Base-by-base conservation (phyloP, 2,329 filamentous ascomycete species). In the Cladophialophora carrionii region DNA sequence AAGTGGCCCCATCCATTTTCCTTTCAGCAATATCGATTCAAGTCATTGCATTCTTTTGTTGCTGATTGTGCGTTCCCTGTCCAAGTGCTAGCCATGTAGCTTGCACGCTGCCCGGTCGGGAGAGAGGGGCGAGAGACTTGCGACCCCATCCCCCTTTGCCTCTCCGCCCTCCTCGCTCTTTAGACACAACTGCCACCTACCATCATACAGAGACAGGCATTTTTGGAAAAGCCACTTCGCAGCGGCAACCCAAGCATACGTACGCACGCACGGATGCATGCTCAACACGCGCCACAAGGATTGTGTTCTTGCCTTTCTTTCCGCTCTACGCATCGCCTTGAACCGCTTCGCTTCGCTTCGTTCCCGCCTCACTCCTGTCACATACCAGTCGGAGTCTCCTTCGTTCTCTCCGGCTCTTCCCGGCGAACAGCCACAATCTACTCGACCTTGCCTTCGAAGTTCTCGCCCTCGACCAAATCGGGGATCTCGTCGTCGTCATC, bases 371-470 rank as follows among this genome's bases (percentile, higher is more conserved):
- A 43, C 37, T 7, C 37, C 37, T 20, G 4, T n/a, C 14, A 43
- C 37, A 2, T 8, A 14, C 26, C 26, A 29, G 8, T 43, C 37
- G 7, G 5, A 43, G 37, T 9, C 37, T n/a, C 37, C 37, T 8
- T 7, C 24, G 22, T 22, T 14, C 29, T 22, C 34, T 22, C 20
- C 20, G 31, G 31, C 20, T 8, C 34, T 12, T 48, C 20, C 41
- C 32, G 24, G n/a, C n/a, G n/a, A n/a, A n/a, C n/a, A 10, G 48
- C 22, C 34, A 12, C 7, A 29, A 12, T 73, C 84, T 95, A 96
- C 85, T 96, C 92, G 80, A 95, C 92, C 83, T 97, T 97, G 82
- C 88, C 90, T 86, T 99, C 95, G 77, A 99, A 99, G 87, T 91
- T 96, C 86, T 96, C 92, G 76, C 95, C 95, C 77, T 92, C 92